A percentile compares a stretch with the other conserved stretches of the same genome.
These are phyloP conservation scores for Aurantiochytrium sp. DNA, from an alignment of 108 stramenopile genomes.

Conservation along the genomic window DNA sequence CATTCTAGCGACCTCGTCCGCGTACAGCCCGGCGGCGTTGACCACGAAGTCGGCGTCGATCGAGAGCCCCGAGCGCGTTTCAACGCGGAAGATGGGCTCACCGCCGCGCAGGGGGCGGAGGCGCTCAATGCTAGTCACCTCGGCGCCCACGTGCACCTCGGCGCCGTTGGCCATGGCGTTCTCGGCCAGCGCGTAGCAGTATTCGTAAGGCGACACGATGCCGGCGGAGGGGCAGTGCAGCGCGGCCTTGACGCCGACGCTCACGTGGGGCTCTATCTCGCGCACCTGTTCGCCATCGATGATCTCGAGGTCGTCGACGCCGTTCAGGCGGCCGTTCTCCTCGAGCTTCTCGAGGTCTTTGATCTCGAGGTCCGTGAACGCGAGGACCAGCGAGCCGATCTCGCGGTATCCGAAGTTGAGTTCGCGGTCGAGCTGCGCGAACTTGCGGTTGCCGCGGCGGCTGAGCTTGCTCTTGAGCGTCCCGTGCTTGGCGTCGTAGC, in stretches of 20 bases:
- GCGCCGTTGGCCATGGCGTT: conserved; percentile 80
- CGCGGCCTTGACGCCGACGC: conserved; percentile 57
- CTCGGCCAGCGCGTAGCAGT: conserved; percentile 69
- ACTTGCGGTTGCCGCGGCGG: conserved; percentile 78
- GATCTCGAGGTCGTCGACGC: conserved; percentile 66
- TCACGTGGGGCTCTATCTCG: conserved; percentile 51
- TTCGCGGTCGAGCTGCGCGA: conserved; percentile 67
- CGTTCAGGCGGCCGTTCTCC: conserved; percentile 66
- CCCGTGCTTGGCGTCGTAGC: conserved; percentile 75
- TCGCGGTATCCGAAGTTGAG: conserved; percentile 73
- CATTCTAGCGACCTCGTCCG: conserved; percentile 68
- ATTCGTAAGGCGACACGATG: conserved; percentile 77
- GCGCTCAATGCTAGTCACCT: conserved; percentile 57
- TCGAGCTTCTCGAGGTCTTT: conserved; percentile 61
- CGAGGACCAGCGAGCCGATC: conserved; percentile 72
- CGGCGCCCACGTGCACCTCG: conserved; percentile 66
- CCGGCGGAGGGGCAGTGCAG: conserved; percentile 72
- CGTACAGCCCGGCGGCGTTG: conserved; percentile 68
- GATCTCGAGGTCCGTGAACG: conserved; percentile 59
- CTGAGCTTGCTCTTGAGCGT: conserved; percentile 66
- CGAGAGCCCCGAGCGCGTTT: background rate
- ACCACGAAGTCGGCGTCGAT: conserved; percentile 62
- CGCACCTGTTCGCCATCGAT: conserved; percentile 60
- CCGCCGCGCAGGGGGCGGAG: background rate
- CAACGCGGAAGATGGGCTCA: background rate